Conservation (phyloP, 192 early-diverging fungal genomes). For the Rhizophlyctis rosea region DNA sequence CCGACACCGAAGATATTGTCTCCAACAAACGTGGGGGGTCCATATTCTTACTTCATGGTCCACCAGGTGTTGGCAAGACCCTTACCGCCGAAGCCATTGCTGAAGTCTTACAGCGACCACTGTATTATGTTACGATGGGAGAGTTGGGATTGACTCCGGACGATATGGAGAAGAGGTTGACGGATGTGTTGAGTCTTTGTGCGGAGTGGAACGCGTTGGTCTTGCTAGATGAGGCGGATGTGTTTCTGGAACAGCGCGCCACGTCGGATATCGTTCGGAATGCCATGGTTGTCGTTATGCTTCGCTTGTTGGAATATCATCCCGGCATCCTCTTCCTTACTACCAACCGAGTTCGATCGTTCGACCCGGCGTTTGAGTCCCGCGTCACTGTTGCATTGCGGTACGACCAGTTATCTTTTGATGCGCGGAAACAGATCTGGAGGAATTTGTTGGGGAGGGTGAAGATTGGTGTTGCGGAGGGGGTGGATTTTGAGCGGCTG, state of each 20-base stretch:
- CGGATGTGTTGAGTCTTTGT: slow-evolving; percentile 51
- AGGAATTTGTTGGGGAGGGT: slow-evolving; percentile 41
- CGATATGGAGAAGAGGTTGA: slow-evolving; percentile 48
- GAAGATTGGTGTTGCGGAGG: slow-evolving; percentile 6
- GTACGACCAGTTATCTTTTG: slow-evolving; percentile 42
- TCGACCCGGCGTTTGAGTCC: slow-evolving; percentile 56
- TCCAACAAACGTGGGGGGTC: slow-evolving; percentile 51
- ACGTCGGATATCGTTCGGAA: slow-evolving; percentile 50
- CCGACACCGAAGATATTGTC: slow-evolving; percentile 48
- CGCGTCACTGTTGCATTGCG: slow-evolving; percentile 51
- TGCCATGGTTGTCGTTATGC: slow-evolving; percentile 56
- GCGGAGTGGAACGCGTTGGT: slow-evolving; percentile 52
- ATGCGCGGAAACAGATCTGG: slow-evolving; percentile 49
- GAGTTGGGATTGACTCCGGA: slow-evolving; percentile 56
- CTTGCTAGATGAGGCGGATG: slow-evolving; percentile 60
- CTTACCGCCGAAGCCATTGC: slow-evolving; percentile 60
- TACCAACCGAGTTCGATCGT: slow-evolving; percentile 57
- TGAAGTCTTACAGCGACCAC: slow-evolving; percentile 49
- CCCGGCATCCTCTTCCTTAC: slow-evolving; percentile 63
- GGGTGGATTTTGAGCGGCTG: slow-evolving; percentile 29
- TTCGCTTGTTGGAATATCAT: slow-evolving; percentile 59
- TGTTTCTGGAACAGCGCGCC: slow-evolving; percentile 54
- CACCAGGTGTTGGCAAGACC: slow-evolving; percentile 58
- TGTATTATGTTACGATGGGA: slow-evolving; percentile 61
- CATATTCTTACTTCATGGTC: slow-evolving; percentile 56